Percentiles rank a stretch among this genome's conserved stretches.
phyloP scores from a whole-genome alignment of 1,139 yeast genomes.

The Hemisphaericaspora xylanilytica region DNA sequence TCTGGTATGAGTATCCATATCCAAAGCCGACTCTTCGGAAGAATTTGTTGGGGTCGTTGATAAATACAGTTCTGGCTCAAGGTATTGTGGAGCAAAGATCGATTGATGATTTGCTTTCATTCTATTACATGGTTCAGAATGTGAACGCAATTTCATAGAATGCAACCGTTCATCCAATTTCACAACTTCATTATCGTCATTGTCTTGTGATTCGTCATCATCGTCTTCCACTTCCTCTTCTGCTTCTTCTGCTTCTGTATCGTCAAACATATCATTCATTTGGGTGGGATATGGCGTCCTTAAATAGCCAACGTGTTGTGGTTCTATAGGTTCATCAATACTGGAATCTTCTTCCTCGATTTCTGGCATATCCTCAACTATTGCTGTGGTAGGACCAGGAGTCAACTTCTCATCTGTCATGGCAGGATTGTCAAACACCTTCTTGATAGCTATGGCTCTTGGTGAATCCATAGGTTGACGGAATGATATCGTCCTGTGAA shows the following conservation, averaged over 20 bases:
- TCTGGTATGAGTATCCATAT: constrained; percentile 35
- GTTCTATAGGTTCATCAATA: constrained; percentile 10
- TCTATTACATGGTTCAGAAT: not conserved
- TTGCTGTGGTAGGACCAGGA: constrained; percentile 7
- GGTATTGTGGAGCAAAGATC: constrained; percentile 4
- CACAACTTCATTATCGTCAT: constrained; percentile 13
- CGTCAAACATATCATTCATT: constrained; percentile 19
- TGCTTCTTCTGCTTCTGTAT: constrained; percentile 18
- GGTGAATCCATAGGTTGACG: constrained; percentile 30
- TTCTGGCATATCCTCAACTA: constrained; percentile 19
- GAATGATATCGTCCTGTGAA: constrained; percentile 8
- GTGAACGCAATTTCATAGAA: constrained; percentile 9
- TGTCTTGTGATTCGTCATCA: not conserved
- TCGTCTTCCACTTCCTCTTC: too few relatives aligned
- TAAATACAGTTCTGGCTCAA: constrained; percentile 20
- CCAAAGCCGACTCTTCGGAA: constrained; percentile 14
- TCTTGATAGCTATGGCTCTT: constrained; percentile 45
- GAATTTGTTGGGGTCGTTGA: constrained; percentile 13
- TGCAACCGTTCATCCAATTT: constrained; percentile 19
- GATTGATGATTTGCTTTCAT: constrained; percentile 4
- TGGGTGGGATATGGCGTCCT: constrained; percentile 32
- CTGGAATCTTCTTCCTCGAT: constrained; percentile 9
- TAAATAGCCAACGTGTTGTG: constrained; percentile 16
- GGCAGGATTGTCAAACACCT: constrained; percentile 47
- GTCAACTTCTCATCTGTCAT: constrained; percentile 22